Evolutionary conservation across 176 grass and related monocot species (phyloP), one percentile per base, ranked within the genome.

Genomic region (Musa schizocarpa): DNA sequence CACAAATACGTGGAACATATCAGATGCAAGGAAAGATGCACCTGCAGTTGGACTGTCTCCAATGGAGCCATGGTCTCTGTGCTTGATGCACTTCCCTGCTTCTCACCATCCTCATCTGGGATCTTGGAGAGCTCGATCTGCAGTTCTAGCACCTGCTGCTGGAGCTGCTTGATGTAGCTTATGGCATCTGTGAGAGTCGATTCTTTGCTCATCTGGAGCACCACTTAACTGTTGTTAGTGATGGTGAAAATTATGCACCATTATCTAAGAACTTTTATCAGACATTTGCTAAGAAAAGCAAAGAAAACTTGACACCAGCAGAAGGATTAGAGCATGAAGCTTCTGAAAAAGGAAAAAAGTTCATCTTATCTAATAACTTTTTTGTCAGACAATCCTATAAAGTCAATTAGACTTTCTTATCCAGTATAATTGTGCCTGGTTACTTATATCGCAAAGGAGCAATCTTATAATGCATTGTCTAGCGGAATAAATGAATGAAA

Each of bases 161-260:
- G 86, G 29, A 99, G 86, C 34, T 87, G 80, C 76, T 85, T 85
- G 78, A 99, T 99, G 64, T 87, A 78, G 23, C 91, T 86, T n/a
- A 99, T 91, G 1, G 95, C 95, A 21, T 94, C 95, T 0, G 84
- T 73, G 51, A 99, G 77, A 16, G 95, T 92, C 24, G 86, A 87
- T 62, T 94, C 95, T 81, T 94, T 99, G 78, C 90, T 94, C 95
- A 99, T 94, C 95, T 99, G 74, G 19, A 14, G 26, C 2, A 78
- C 69, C 78, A 1, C 74, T 66, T 9, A 24, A 66, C 17, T 34
- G 65, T 13, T 64, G 26, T 29, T 4, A 63, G 34, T 77, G 58
- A 25, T 73, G 48, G 19, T 54, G 2, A 8, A 76, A 43, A 43
- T 43, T 43, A 43, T 43, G 34, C 4, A 5, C 34, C 34, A 43